Evolutionary conservation across 129 eudicot species (phyloP).

Genomic region (Apium graveolens): DNA sequence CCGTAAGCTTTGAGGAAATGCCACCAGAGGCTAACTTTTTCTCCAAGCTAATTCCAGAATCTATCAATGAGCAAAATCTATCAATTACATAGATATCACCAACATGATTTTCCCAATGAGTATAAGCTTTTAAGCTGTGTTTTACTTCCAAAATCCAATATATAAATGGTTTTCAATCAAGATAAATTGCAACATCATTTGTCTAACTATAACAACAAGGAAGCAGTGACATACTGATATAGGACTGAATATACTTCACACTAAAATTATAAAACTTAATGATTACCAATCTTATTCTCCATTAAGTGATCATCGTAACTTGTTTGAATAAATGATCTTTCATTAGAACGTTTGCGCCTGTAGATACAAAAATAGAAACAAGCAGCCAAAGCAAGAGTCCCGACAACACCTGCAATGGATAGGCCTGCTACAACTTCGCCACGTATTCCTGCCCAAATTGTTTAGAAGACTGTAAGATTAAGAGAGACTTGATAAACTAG

Average conservation of each 20-base stretch:
- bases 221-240: not conserved
- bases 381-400: conserved; percentile 28
- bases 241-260: not conserved
- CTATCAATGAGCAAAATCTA: conserved; percentile 14
- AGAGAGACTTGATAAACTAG: conserved; percentile 12
- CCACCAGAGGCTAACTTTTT: conserved; percentile 30
- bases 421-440: conserved; percentile 61
- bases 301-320: conserved; percentile 21
- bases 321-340: conserved; percentile 26
- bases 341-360: conserved; percentile 31
- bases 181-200: not conserved
- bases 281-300: conserved; percentile 36
- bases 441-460: conserved; percentile 41
- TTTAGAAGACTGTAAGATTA: conserved; percentile 17
- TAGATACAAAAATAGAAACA: conserved; percentile 43
- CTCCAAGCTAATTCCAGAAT: conserved; percentile 29
- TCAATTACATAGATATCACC: not conserved
- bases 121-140: not conserved
- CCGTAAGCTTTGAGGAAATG: conserved; percentile 33
- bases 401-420: conserved; percentile 49
- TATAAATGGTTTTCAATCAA: not conserved
- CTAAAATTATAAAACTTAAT: not conserved
- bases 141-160: not conserved
- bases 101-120: not conserved
- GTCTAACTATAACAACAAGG: not conserved